Conservation (phyloP, 805 yeast genomes). For the Saccharomycopsis selenospora region DNA sequence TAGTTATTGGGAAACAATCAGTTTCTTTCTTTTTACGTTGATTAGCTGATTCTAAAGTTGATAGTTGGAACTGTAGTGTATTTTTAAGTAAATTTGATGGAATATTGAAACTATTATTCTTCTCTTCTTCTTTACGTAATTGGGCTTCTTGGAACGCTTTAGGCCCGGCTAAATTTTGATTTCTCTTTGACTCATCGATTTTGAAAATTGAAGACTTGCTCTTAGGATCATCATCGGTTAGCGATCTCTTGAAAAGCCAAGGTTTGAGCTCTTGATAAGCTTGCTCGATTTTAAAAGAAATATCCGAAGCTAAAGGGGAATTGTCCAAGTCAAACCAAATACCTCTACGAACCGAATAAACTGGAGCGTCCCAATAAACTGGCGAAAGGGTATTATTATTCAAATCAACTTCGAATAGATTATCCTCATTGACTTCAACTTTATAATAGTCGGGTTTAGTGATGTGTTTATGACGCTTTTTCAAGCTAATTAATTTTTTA, state of each 20-base stretch:
- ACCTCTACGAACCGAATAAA: slow-evolving; percentile 76
- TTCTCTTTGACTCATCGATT: no score
- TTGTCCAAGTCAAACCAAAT: slow-evolving; percentile 66
- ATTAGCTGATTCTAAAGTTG: background rate
- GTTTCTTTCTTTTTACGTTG: slow-evolving; percentile 7
- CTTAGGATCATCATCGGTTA: background rate
- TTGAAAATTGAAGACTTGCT: background rate
- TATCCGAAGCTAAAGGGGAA: slow-evolving; percentile 42
- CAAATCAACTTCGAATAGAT: slow-evolving; percentile 66
- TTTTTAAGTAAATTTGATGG: background rate
- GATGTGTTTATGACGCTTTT: background rate
- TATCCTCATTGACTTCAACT: slow-evolving; percentile 74
- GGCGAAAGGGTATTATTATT: slow-evolving; percentile 50
- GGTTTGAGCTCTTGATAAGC: slow-evolving; percentile 40
- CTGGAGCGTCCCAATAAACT: slow-evolving; percentile 84
- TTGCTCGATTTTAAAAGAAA: slow-evolving; percentile 54
- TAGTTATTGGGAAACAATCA: slow-evolving; percentile 5
- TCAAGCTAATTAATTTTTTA: background rate
- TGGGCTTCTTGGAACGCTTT: background rate
- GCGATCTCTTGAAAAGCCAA: slow-evolving; percentile 22
- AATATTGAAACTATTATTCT: background rate
- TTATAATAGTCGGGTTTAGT: background rate
- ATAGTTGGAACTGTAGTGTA: background rate
- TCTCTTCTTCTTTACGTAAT: background rate
- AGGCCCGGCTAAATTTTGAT: background rate